Evolutionary conservation across 306 rosid genomes (phyloP).

Genomic region (Glycine latifolia): DNA sequence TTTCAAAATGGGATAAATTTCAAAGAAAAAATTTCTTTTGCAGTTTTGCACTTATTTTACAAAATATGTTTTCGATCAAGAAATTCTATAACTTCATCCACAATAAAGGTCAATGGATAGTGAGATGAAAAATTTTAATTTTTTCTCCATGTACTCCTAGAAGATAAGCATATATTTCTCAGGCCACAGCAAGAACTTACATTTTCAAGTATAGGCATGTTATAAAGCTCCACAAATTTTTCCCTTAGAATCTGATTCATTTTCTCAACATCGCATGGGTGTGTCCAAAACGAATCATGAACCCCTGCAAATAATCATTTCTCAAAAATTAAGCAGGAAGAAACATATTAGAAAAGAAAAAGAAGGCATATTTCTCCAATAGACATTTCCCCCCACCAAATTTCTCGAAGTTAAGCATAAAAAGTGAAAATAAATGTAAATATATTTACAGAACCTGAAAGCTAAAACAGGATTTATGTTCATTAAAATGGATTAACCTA

Average conservation of each 20-base stretch:
- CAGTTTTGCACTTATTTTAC: neutral
- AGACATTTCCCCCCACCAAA: neutral
- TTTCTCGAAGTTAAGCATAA: neutral
- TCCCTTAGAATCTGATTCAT: conserved; percentile 79
- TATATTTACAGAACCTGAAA: neutral
- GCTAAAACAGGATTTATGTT: conserved; percentile 3
- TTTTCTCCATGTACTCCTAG: conserved; percentile 15
- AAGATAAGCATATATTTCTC: conserved; percentile 8
- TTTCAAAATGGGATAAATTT: neutral
- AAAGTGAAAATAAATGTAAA: conserved; percentile 15
- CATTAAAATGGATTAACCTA: neutral
- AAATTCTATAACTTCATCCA: neutral
- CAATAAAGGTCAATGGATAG: neutral
- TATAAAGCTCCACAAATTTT: conserved; percentile 83
- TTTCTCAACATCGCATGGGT: conserved; percentile 78
- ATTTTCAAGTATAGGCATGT: conserved; percentile 64
- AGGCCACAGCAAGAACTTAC: conserved; percentile 38
- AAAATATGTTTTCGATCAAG: neutral
- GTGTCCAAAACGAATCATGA: conserved; percentile 94
- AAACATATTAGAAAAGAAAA: neutral
- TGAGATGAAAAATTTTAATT: neutral
- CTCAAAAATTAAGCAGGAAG: conserved; percentile 17
- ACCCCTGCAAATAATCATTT: conserved; percentile 68
- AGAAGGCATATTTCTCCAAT: neutral
- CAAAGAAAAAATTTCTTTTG: neutral